Conservation (phyloP, 1,139 yeast genomes). For the Spathaspora sp. region DNA sequence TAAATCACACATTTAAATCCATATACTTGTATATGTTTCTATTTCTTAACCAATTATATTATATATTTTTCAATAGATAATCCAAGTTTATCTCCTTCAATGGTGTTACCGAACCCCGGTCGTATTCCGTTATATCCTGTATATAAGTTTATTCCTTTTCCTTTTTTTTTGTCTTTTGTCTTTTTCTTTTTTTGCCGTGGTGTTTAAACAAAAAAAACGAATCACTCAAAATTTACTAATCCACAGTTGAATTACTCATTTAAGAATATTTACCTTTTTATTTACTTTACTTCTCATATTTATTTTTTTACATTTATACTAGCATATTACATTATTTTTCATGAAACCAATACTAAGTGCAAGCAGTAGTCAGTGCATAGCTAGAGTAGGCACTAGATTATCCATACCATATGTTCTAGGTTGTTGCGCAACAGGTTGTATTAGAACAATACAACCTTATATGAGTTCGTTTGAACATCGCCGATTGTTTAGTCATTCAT, state of each 20-base stretch:
- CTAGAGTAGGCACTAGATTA: neutral
- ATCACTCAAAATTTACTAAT: too few species aligned
- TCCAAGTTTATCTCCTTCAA: too few species aligned
- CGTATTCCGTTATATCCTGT: too few species aligned
- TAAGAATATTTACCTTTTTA: neutral
- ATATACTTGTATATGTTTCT: too few species aligned
- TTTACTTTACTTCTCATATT: neutral
- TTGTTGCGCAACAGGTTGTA: neutral
- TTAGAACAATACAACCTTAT: neutral
- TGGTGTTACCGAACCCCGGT: too few species aligned
- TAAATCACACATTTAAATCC: too few species aligned
- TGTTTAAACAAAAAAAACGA: too few species aligned
- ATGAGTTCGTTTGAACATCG: neutral
- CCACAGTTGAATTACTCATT: neutral
- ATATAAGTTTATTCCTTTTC: too few species aligned
- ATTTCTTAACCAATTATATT: too few species aligned
- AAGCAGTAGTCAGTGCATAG: neutral
- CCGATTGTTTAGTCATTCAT: constrained; percentile 7
- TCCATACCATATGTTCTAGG: neutral
- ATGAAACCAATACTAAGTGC: neutral
- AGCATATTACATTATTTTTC: neutral
- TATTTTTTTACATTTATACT: neutral
- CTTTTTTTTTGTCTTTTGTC: too few species aligned
- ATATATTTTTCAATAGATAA: too few species aligned
- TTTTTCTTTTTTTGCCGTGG: neutral